Conservation (phyloP, 2,329 filamentous ascomycete species). For the Paecilomyces fulvus region DNA sequence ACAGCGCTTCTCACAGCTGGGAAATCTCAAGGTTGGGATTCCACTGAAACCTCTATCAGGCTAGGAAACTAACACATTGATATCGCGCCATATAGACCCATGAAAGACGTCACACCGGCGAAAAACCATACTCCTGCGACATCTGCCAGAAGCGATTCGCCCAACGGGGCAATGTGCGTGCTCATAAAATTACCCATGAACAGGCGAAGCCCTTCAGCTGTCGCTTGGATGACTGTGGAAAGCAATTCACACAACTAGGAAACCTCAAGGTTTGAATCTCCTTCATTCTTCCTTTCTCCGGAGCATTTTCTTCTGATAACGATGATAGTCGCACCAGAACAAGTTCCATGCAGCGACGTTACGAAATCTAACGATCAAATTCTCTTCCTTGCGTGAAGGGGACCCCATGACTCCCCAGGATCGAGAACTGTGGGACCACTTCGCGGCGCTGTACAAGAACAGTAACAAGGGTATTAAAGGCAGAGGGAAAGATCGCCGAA, state of each 20-base stretch:
- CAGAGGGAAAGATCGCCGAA: constrained; percentile 67
- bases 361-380: constrained; percentile 59
- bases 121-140: constrained; percentile 73
- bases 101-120: constrained; percentile 76
- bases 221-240: constrained; percentile 72
- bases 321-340: constrained; percentile 72
- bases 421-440: constrained; percentile 74
- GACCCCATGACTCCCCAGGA: constrained; percentile 60
- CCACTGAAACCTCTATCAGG: neutral
- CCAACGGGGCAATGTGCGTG: constrained; percentile 75
- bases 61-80: neutral
- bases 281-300: constrained; percentile 1
- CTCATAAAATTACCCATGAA: constrained; percentile 74
- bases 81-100: constrained; percentile 54
- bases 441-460: constrained; percentile 86
- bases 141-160: constrained; percentile 75
- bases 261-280: constrained; percentile 67
- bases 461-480: constrained; percentile 98
- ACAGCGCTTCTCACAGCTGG: constrained; percentile 77
- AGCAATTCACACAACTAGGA: constrained; percentile 80
- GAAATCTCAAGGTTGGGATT: constrained; percentile 68
- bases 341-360: constrained; percentile 79
- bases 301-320: constrained; percentile 3
- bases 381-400: constrained; percentile 55
- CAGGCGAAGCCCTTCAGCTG: constrained; percentile 72